Conservation (phyloP, 139 green algal species). For the Ulvella scutata region DNA sequence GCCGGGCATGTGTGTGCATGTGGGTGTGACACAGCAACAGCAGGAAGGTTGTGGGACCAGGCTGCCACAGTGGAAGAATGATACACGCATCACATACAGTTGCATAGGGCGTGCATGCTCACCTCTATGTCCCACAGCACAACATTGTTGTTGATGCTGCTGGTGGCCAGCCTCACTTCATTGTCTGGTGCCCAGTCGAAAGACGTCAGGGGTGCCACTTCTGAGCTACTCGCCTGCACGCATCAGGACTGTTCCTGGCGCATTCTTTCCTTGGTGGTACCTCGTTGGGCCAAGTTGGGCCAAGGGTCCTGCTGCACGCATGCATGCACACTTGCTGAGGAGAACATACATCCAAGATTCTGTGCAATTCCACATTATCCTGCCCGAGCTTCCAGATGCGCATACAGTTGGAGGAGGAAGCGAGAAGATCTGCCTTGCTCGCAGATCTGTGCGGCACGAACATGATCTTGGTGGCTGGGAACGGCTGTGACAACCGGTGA, state of each 20-base stretch:
- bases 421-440: slow-evolving; percentile 68
- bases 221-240: not conserved
- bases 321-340: too few species aligned
- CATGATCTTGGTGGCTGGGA: slow-evolving; percentile 86
- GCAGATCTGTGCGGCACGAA: slow-evolving; percentile 60
- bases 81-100: not conserved
- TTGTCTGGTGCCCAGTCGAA: slow-evolving; percentile 97
- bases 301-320: too few species aligned
- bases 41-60: too few species aligned
- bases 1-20: too few species aligned
- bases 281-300: too few species aligned
- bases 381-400: slow-evolving; percentile 74
- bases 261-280: too few species aligned
- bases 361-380: slow-evolving; percentile 52
- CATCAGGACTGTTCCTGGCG: not conserved
- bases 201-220: slow-evolving; percentile 72
- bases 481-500: slow-evolving; percentile 72
- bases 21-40: too few species aligned
- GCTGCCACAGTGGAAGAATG: not conserved
- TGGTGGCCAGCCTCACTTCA: slow-evolving; percentile 68
- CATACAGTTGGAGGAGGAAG: slow-evolving; percentile 80
- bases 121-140: slow-evolving; percentile 96
- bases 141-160: slow-evolving; percentile 89
- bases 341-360: slow-evolving; percentile 41
- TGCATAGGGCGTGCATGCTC: not conserved